Evolutionary conservation across 73 alveolate genomes (phyloP).

Genomic region (Uronychia binucleata): DNA sequence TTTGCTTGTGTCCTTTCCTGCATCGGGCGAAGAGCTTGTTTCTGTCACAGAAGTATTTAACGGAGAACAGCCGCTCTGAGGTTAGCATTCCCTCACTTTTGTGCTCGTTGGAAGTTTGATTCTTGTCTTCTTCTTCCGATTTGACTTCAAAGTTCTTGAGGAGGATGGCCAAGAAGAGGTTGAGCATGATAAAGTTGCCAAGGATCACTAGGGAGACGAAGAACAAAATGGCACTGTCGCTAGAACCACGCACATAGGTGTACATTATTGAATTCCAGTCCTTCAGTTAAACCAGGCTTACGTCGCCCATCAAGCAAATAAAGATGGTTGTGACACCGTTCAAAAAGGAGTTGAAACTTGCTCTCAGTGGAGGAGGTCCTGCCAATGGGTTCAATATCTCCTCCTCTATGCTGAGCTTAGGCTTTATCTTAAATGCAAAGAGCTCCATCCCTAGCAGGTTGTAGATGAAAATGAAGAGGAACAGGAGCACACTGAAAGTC

Average conservation of each 20-base stretch:
- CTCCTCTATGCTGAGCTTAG: neutral
- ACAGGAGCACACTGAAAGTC: neutral
- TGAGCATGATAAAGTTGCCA: slow-evolving; percentile 33
- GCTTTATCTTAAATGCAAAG: slow-evolving; percentile 30
- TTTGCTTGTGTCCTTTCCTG: neutral
- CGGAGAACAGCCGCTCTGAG: too few relatives aligned
- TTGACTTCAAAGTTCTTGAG: slow-evolving; percentile 21
- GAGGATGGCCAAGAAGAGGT: slow-evolving; percentile 39
- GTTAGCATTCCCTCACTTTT: too few relatives aligned
- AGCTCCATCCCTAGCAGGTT: slow-evolving; percentile 18
- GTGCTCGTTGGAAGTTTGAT: too few relatives aligned
- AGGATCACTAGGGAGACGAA: slow-evolving; percentile 25
- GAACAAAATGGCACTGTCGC: slow-evolving; percentile 3
- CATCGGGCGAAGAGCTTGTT: neutral
- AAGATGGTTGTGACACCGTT: slow-evolving; percentile 40
- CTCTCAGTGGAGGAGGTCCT: slow-evolving; percentile 17
- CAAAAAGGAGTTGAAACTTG: slow-evolving; percentile 52
- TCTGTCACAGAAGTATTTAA: neutral
- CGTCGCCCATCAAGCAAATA: slow-evolving; percentile 46
- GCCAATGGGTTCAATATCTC: neutral
- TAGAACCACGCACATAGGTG: slow-evolving; percentile 14
- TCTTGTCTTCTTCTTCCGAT: neutral
- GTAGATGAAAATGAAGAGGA: slow-evolving; percentile 6
- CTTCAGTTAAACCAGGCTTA: neutral
- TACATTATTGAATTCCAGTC: slow-evolving; percentile 47